Percentiles rank a stretch among this genome's conserved stretches.
Conservation (phyloP, 768 basidiomycete species). For the Podaxis sp. region DNA sequence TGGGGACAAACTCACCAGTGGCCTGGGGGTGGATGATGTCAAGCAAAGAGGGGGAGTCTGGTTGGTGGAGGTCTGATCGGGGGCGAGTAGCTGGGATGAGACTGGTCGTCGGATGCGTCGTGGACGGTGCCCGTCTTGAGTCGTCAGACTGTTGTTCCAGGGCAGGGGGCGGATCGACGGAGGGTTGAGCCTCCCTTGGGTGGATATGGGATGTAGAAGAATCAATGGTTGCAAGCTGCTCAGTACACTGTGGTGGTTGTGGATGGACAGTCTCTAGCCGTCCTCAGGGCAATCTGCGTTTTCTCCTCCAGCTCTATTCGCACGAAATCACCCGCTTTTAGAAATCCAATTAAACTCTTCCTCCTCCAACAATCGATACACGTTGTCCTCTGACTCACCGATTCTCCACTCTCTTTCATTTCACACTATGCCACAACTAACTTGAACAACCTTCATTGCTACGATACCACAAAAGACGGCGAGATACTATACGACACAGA, state of each 20-base stretch:
- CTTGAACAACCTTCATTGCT: not conserved
- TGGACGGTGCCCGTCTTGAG: slow-evolving; percentile 7
- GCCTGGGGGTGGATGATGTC: too few relatives aligned
- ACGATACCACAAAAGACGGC: not conserved
- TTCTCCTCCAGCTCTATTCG: slow-evolving; percentile 13
- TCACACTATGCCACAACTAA: not conserved
- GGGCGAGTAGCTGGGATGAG: slow-evolving; percentile 64
- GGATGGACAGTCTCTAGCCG: slow-evolving; percentile 2
- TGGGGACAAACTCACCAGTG: too few relatives aligned
- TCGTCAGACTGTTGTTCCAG: slow-evolving; percentile 30
- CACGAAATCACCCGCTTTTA: slow-evolving; percentile 18
- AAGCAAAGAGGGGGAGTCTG: not conserved
- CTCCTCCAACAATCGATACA: not conserved
- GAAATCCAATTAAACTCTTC: slow-evolving; percentile 7
- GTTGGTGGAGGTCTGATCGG: slow-evolving; percentile 57
- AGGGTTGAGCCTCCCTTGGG: slow-evolving; percentile 49
- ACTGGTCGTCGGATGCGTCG: slow-evolving; percentile 26
- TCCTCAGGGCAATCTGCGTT: slow-evolving; percentile 13
- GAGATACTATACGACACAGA: not conserved
- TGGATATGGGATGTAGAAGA: slow-evolving; percentile 52
- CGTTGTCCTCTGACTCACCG: not conserved
- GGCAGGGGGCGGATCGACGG: slow-evolving; percentile 38
- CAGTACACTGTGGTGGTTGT: slow-evolving; percentile 15
- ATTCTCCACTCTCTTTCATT: too few relatives aligned
- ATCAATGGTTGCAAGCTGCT: slow-evolving; percentile 52